Evolutionary conservation across 331 rosid species (phyloP), one percentile per base, ranked within the genome.

Genomic region (Arachis monticola): DNA sequence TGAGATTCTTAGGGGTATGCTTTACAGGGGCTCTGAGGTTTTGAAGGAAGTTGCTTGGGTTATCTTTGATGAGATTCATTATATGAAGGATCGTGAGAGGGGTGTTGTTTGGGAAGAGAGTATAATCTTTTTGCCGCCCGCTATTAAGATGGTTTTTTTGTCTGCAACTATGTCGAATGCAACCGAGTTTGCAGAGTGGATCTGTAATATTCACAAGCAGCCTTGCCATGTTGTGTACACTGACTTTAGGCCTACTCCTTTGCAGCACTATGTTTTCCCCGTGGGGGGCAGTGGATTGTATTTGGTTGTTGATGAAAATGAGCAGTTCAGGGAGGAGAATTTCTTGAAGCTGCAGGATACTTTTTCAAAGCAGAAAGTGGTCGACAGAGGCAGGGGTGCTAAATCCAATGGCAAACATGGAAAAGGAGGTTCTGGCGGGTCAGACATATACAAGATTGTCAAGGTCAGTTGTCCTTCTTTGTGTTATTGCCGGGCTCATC

Each of bases 21-120:
- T 93, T 56, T 93, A 93, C 65, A 81, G 98, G 67, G 98, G 98
- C 10, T 91, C 97, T 0, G 98, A 91, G 80, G 91, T 93, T 62
- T 67, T 93, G 59, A 93, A 93, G 77, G 98, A 93, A 84, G 98
- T 93, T 2, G 92, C 94, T 2, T 93, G 98, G 97, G 98, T 93
- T 48, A 93, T 93, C 38, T 93, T 93, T 60, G 98, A 93, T 75
- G 98, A 93, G 75, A 93, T 93, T 61, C 98, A 93, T 69, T 93
- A 93, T 45, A 93, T 93, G 98, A 91, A 84, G 87, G 98, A 93
- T 83, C 86, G 97, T 3, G 98, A 93, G 70, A 87, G 98, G 81
- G 98, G 98, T 64, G 98, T 93, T 50, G 98, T 93, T 74, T 93
- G 98, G 98, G 98, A 93, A 75, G 98, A 93, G 84, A 93, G 98